These are phyloP conservation scores for Diplosphaera chodatii DNA, from an alignment of 139 green algal species.

Conservation along the genomic window DNA sequence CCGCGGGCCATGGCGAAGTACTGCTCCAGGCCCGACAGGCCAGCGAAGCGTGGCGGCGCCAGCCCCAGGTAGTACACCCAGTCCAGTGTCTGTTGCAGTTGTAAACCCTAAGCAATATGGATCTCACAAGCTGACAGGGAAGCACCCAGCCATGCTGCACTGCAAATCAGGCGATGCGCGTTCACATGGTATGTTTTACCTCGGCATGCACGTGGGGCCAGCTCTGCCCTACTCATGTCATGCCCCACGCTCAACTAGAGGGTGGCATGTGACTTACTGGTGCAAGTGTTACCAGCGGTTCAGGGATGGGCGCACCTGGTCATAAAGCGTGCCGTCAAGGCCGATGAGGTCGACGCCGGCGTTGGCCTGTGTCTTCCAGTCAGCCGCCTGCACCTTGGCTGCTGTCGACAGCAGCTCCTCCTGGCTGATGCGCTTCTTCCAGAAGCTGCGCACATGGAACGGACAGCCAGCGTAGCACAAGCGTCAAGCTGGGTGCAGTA, in stretches of 20 bases:
- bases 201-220: too few species aligned
- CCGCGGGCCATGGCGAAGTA: constrained; percentile 87
- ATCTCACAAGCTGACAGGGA: too few species aligned
- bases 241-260: too few species aligned
- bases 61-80: constrained; percentile 63
- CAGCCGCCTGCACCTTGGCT: constrained; percentile 26
- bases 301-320: constrained; percentile 64
- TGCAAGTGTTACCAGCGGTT: too few species aligned
- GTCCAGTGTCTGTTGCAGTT: constrained; percentile 48
- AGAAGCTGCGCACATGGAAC: constrained; percentile 52
- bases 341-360: constrained; percentile 56
- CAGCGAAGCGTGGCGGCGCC: constrained; percentile 63
- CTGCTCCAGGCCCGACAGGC: constrained; percentile 45
- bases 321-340: constrained; percentile 80
- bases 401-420: constrained; percentile 42
- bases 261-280: too few species aligned
- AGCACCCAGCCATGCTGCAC: too few species aligned
- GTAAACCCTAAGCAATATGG: too few species aligned
- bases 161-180: too few species aligned
- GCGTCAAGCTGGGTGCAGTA: too few species aligned
- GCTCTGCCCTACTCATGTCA: too few species aligned
- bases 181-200: too few species aligned
- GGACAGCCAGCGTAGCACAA: neutral
- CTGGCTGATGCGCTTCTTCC: constrained; percentile 39
- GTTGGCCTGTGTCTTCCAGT: constrained; percentile 49